Evolutionary conservation across 495 filamentous ascomycete species (phyloP).

Genomic region (Parathielavia hyrcaniae): DNA sequence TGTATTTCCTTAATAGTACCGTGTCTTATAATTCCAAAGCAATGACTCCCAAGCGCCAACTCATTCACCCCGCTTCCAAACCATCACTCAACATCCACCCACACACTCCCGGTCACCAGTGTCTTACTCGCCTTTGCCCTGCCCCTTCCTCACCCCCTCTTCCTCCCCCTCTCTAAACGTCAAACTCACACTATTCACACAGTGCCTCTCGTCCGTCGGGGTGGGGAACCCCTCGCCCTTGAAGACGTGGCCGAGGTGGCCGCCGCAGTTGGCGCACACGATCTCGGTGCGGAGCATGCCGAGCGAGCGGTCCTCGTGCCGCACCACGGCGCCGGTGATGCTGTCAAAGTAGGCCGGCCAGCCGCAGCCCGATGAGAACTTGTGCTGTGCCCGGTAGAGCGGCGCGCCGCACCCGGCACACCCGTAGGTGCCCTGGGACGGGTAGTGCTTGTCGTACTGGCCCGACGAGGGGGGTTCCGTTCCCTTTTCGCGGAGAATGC

Average conservation of each 20-base stretch:
- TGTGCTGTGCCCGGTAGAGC: conserved; percentile 82
- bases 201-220: conserved; percentile 93
- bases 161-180: conserved; percentile 64
- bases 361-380: conserved; percentile 93
- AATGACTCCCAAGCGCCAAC: neutral
- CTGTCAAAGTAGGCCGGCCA: conserved; percentile 98
- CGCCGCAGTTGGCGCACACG: conserved; percentile 86
- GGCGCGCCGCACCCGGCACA: conserved; percentile 83
- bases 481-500: conserved; percentile 81
- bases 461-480: conserved; percentile 77
- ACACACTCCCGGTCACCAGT: conserved; percentile 1
- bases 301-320: conserved; percentile 66
- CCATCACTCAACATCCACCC: neutral
- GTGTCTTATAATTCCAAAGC: too few relatives aligned
- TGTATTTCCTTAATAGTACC: too few relatives aligned
- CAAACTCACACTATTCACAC: conserved; percentile 90
- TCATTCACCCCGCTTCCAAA: neutral
- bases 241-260: conserved; percentile 95
- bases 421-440: conserved; percentile 66
- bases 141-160: conserved; percentile 26
- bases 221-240: conserved; percentile 89
- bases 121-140: conserved; percentile 28
- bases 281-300: conserved; percentile 92
- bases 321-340: conserved; percentile 78
- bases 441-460: conserved; percentile 79